Evolutionary conservation across 306 rosid species (phyloP).

Genomic region (Cicer yamashitae): DNA sequence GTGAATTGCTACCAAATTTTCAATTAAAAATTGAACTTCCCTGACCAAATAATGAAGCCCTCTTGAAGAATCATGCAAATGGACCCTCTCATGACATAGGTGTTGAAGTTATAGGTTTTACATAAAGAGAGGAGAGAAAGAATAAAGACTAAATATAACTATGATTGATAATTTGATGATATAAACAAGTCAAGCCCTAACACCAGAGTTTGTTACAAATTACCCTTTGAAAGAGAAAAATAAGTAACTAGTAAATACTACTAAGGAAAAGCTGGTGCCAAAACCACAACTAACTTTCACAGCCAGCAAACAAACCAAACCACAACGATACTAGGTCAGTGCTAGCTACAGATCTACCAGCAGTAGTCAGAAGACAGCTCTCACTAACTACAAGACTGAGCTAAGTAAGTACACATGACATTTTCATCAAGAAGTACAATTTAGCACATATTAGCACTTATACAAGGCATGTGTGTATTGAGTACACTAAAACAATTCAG

Average conservation of each 20-base stretch:
- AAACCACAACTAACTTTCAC: too few relatives aligned
- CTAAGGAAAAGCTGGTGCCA: too few relatives aligned
- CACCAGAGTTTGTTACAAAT: too few relatives aligned
- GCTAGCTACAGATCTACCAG: not conserved
- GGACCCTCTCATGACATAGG: not conserved
- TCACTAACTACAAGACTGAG: not conserved
- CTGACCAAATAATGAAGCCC: not conserved
- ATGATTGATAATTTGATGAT: too few relatives aligned
- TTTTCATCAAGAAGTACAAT: conserved; percentile 15
- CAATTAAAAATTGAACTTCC: conserved; percentile 17
- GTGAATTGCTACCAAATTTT: not conserved
- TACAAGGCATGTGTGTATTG: not conserved
- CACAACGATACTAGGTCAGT: too few relatives aligned
- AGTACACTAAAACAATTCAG: conserved; percentile 17
- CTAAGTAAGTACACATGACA: conserved; percentile 10
- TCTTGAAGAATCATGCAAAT: not conserved
- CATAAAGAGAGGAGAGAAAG: too few relatives aligned
- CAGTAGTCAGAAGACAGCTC: conserved; percentile 5
- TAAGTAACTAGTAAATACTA: too few relatives aligned
- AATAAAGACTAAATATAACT: too few relatives aligned
- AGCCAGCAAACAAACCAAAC: too few relatives aligned
- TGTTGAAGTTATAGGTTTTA: too few relatives aligned
- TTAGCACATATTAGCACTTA: conserved; percentile 34
- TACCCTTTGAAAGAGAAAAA: too few relatives aligned
- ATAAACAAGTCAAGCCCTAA: too few relatives aligned